Percentiles rank a stretch among this genome's conserved stretches.
These are phyloP conservation scores for Microcyclospora tardicrescens DNA, from an alignment of 2,329 filamentous ascomycete species.

Conservation along the genomic window DNA sequence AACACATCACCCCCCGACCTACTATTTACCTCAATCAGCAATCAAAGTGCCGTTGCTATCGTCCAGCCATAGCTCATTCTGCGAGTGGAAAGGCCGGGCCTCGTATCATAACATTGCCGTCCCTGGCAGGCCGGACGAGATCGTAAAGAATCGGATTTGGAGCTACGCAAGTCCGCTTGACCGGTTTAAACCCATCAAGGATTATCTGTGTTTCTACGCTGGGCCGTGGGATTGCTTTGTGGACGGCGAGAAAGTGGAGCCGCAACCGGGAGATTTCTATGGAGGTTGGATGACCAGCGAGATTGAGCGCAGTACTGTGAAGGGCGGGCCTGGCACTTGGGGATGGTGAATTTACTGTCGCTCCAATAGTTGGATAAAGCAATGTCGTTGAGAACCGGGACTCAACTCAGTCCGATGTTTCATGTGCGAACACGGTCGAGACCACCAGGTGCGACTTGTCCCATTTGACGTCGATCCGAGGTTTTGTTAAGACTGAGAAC, in stretches of 20 bases:
- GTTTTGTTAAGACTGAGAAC: no score
- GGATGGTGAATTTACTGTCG: conserved; percentile 21
- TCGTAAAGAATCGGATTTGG: conserved; percentile 44
- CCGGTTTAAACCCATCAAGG: conserved; percentile 41
- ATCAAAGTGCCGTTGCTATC: conserved; percentile 36
- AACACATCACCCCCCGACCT: conserved; percentile 50
- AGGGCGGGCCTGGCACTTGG: conserved; percentile 32
- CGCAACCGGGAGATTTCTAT: conserved; percentile 51
- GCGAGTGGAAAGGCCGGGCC: conserved; percentile 50
- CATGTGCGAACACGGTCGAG: no score
- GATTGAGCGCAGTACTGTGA: conserved; percentile 38
- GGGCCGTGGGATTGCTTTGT: conserved; percentile 50
- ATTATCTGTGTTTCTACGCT: conserved; percentile 47
- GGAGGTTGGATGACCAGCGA: conserved; percentile 52
- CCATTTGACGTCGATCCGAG: no score
- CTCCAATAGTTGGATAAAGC: no score
- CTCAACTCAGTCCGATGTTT: no score
- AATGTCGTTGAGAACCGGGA: no score
- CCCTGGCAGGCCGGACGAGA: conserved; percentile 25
- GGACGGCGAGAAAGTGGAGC: conserved; percentile 46
- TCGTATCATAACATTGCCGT: conserved; percentile 43
- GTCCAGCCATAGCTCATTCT: conserved; percentile 37
- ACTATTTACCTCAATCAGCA: conserved; percentile 44
- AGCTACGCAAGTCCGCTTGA: conserved; percentile 43
- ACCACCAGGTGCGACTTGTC: no score